These are phyloP conservation scores for Aspergillus tamarii DNA, from an alignment of 2,329 filamentous ascomycete species.

Conservation along the genomic window DNA sequence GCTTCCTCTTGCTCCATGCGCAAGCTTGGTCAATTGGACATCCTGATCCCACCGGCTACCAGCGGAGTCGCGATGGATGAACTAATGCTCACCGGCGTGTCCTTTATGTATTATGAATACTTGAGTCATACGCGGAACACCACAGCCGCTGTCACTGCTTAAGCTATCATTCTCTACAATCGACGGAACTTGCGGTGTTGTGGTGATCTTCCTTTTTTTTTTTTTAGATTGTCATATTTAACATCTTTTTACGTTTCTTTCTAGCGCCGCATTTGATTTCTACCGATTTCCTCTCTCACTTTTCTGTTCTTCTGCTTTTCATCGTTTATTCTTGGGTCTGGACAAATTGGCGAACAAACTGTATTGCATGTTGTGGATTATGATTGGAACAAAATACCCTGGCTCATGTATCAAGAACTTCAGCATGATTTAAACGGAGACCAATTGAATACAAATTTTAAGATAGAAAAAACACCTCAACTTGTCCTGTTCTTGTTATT, in stretches of 20 bases:
- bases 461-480: neutral
- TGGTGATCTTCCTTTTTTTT: neutral
- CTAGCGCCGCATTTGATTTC: neutral
- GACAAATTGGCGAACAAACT: neutral
- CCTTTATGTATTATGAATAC: constrained; percentile 7
- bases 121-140: neutral
- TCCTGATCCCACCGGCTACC: constrained; percentile 5
- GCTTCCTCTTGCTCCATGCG: constrained; percentile 4
- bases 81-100: constrained; percentile 9
- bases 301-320: neutral
- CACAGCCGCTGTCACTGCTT: neutral
- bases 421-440: neutral
- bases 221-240: neutral
- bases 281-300: too few relatives aligned
- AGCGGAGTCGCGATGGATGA: constrained; percentile 12
- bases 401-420: neutral
- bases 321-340: neutral
- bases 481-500: neutral
- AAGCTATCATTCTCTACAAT: neutral
- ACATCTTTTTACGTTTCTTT: neutral
- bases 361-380: neutral
- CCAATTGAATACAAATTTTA: neutral
- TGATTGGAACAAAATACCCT: neutral
- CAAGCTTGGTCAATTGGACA: constrained; percentile 10
- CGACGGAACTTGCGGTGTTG: neutral